These are phyloP conservation scores for Trametes villosa DNA, from an alignment of 768 basidiomycete species.

Conservation along the genomic window DNA sequence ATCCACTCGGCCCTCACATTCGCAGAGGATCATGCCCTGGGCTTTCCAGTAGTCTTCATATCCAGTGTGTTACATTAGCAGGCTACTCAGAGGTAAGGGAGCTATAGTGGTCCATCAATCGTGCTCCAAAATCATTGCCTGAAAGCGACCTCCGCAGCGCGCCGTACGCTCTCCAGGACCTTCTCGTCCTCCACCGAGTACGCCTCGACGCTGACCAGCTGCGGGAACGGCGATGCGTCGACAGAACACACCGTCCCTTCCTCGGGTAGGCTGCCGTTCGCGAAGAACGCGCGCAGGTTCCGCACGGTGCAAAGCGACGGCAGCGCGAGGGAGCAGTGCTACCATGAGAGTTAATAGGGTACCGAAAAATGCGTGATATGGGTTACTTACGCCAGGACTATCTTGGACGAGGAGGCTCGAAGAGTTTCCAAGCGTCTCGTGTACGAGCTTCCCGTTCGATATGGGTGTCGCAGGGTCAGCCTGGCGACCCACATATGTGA, in stretches of 20 bases:
- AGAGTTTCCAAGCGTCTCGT: conserved; percentile 28
- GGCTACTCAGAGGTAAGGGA: too few species aligned
- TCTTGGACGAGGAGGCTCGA: conserved; percentile 35
- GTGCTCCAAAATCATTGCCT: background rate
- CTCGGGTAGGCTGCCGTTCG: conserved; percentile 33
- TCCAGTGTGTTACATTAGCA: too few species aligned
- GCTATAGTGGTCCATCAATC: background rate
- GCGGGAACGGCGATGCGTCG: conserved; percentile 5
- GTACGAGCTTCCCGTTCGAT: conserved; percentile 29
- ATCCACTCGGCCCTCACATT: too few species aligned
- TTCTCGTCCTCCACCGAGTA: conserved; percentile 4
- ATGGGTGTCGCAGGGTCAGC: conserved; percentile 38
- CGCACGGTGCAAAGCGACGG: conserved; percentile 33
- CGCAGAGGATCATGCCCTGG: too few species aligned
- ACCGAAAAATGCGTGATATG: background rate
- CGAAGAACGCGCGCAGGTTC: conserved; percentile 30
- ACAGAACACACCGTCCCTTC: conserved; percentile 29
- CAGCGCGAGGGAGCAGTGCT: conserved; percentile 29
- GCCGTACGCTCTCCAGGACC: background rate
- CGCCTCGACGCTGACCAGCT: background rate
- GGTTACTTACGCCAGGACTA: conserved; percentile 32
- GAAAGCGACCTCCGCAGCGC: background rate
- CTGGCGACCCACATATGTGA: background rate
- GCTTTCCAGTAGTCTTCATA: too few species aligned
- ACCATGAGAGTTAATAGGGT: background rate